Conservation (phyloP, 2,329 filamentous ascomycete species). For the Akanthomyces lecanii region DNA sequence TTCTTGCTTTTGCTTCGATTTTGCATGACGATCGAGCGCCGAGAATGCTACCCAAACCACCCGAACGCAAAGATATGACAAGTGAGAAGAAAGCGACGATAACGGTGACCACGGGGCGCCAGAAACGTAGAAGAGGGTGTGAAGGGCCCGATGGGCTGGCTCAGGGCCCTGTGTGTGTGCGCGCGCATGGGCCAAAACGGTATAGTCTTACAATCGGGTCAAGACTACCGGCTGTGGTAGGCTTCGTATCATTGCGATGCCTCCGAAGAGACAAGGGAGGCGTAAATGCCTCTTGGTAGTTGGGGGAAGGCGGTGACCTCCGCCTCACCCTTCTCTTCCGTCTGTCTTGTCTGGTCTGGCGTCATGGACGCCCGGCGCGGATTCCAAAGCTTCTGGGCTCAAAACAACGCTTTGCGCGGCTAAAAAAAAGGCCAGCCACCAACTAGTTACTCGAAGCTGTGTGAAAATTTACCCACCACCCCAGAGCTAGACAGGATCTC, state of each 20-base stretch:
- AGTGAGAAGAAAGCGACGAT: background rate
- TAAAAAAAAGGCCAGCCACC: background rate
- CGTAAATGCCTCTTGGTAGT: constrained; percentile 1
- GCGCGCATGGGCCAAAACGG: background rate
- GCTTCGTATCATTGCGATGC: constrained; percentile 9
- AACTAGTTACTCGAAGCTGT: no score
- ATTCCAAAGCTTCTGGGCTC: constrained; percentile 5
- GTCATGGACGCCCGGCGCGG: background rate
- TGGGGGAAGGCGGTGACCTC: constrained; percentile 6
- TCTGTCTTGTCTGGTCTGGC: background rate
- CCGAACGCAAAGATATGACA: background rate
- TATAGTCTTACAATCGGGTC: background rate
- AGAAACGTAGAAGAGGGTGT: background rate
- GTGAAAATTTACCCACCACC: no score
- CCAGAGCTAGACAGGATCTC: background rate
- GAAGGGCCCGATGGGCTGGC: background rate
- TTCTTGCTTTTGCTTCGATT: background rate
- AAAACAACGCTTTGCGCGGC: constrained; percentile 13
- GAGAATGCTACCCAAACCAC: background rate
- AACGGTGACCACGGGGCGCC: background rate
- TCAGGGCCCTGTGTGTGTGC: background rate
- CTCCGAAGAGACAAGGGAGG: background rate
- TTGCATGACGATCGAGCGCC: constrained; percentile 2
- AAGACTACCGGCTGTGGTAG: background rate
- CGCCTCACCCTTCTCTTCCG: background rate